phyloP scores from a whole-genome alignment of 2,329 filamentous ascomycete genomes.

The Didymella exigua region DNA sequence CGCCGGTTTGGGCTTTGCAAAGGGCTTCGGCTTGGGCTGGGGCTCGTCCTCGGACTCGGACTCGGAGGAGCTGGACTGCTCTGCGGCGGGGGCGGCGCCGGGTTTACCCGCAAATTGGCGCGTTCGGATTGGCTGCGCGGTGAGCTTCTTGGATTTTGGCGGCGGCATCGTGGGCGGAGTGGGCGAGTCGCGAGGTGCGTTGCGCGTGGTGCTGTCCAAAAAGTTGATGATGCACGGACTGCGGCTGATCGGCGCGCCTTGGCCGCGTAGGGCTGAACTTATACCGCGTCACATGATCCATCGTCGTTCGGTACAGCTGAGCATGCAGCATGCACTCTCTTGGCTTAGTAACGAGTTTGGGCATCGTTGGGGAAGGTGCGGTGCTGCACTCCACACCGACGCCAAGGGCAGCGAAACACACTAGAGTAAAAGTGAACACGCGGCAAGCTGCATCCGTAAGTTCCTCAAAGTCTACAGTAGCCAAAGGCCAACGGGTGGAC shows the following conservation, averaged over 20 bases:
- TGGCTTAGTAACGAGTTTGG: no score
- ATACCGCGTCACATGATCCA: neutral
- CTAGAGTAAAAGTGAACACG: no score
- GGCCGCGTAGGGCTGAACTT: constrained; percentile 10
- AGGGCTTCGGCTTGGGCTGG: constrained; percentile 51
- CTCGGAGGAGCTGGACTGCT: constrained; percentile 51
- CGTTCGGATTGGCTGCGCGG: constrained; percentile 80
- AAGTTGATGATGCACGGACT: constrained; percentile 3
- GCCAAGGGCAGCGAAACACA: no score
- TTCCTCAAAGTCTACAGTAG: no score
- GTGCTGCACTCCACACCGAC: no score
- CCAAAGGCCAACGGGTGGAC: no score
- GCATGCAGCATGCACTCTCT: no score
- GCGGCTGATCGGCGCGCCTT: constrained; percentile 10
- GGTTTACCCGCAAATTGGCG: constrained; percentile 88
- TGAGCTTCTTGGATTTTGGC: constrained; percentile 73
- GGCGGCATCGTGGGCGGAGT: constrained; percentile 58
- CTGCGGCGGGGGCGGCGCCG: constrained; percentile 52
- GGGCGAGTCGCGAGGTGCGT: neutral
- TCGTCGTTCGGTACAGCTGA: neutral
- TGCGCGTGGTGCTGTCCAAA: constrained; percentile 11
- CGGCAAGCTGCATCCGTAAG: no score
- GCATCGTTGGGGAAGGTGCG: no score
- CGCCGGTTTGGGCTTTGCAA: constrained; percentile 45
- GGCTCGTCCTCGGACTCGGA: constrained; percentile 59